Evolutionary conservation across 495 filamentous ascomycete species (phyloP), one percentile per base, ranked within the genome.

Genomic region (Trichoderma reesei): DNA sequence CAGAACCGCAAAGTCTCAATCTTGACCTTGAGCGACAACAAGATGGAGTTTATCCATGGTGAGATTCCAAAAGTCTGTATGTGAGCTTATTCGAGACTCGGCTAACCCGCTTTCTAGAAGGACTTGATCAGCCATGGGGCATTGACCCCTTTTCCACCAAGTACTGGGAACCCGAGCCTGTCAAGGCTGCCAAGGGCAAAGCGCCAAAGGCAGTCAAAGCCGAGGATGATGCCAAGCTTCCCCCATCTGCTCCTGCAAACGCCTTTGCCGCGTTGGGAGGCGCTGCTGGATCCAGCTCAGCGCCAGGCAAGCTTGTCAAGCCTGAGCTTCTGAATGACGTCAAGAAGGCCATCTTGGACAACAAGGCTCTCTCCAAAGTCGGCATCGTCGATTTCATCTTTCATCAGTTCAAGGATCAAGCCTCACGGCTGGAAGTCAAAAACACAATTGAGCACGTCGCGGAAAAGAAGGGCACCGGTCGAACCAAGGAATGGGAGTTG

Each of bases 61-160:
- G 78, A 71, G 83, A 73, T 38, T 14, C 8, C 26, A 51, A 1
- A 9, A 46, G 34, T 11, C 3, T 13, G 0, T 5, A n/a, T n/a
- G n/a, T 16, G 14, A 26, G 3, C 61, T 59, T 16, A 13, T 59
- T 5, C 48, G 13, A 66, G 8, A 14, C 33, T 20, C 26, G 59
- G 18, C 67, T 72, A 54, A 71, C 61, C 39, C 62, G 14, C 42
- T 62, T 5, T 61, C 5, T 59, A 77, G 75, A 80, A 64, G 64
- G 67, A 26, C 68, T 70, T 6, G 70, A 73, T 8, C 72, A 72
- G 69, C 75, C 75, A 81, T 85, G 41, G 37, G 67, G 68, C 39
- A 95, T 99, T 68, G 86, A 99, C 65, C 94, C 94, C 0, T 96
- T 91, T 70, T 91, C 90, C 0, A 85, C 83, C 1, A 73, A 73